Percentiles rank a stretch among this genome's conserved stretches.
Evolutionary conservation across 202 grass and related monocot genomes (phyloP).

Genomic region (Brachypodium distachyon): DNA sequence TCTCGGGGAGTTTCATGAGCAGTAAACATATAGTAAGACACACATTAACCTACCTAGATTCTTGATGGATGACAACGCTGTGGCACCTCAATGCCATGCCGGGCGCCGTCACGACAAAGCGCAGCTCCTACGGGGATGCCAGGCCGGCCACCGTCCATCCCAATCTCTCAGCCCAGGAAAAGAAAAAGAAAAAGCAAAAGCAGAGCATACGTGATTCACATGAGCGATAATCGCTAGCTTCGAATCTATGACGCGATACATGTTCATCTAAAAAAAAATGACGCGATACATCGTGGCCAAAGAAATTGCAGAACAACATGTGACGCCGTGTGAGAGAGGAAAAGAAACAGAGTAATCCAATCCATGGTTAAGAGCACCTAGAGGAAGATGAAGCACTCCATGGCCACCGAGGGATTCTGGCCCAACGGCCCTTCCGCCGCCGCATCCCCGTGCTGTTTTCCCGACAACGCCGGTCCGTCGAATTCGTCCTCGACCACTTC

Average conservation of each 20-base stretch:
- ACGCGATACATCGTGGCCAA: neutral
- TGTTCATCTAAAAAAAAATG: too few relatives aligned
- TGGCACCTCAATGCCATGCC: neutral
- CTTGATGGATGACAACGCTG: neutral
- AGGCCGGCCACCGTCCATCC: neutral
- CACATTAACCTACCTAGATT: neutral
- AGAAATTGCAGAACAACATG: neutral
- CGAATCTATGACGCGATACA: neutral
- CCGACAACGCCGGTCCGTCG: neutral
- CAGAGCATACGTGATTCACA: neutral
- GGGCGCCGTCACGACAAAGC: neutral
- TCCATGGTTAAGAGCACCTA: neutral
- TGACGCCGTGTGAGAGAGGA: neutral
- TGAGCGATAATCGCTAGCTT: neutral
- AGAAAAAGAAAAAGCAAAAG: too few relatives aligned
- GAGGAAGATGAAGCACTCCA: slow-evolving; percentile 57
- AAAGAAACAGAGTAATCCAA: neutral
- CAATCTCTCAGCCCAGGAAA: neutral
- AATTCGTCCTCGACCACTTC: neutral
- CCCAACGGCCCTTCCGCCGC: neutral
- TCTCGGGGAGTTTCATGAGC: too few relatives aligned
- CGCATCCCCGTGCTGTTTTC: neutral
- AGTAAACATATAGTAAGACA: too few relatives aligned
- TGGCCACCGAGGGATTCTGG: slow-evolving; percentile 39
- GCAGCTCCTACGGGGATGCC: neutral